Base-by-base conservation (phyloP, 2,329 filamentous ascomycete species). In the Talaromyces funiculosus region DNA sequence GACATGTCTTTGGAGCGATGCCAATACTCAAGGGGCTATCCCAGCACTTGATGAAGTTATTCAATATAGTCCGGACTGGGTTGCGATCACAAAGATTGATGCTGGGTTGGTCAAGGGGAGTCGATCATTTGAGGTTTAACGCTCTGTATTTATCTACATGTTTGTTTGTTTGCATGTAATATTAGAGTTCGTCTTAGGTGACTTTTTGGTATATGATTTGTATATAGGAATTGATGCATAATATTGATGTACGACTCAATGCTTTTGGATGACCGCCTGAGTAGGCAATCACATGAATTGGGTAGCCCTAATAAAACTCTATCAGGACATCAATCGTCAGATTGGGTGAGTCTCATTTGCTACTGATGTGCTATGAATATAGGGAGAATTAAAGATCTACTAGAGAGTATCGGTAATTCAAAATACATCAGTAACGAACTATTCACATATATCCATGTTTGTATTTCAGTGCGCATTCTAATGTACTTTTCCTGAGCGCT, bases 1-100 rank as follows among this genome's bases (percentile, higher is more conserved):
- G 1, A 81, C 87, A 16, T 97, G 94, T 74, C 79, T 90, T 33
- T 97, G 92, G 92, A 91, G 88, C 68, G 94, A 99, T 76, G 86
- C 84, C 47, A 97, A 97, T 69, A 77, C 78, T 37, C 74, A 76
- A 2, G 87, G 85, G 3, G 81, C 81, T 1, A 92, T 97, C 53
- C 92, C 93, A 0, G 92, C 92, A 0, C 83, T 93, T 56, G 89
- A 94, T 67, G 92, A 97, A 75, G 80, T 90, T 53, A 78, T 83
- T 66, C 83, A 86, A 71, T 97, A 86, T 75, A 82, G 86, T 66
- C 94, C 94, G 0, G 78, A 80, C 4, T 99, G 94, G 94, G 85
- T 86, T 6, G 86, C 87, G 9, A 80, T 92, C 29, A 86, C 86
- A 3, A 97, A 96, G 77, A 76, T 84, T 64, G 81, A 81, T 26